Base-by-base conservation (phyloP, 805 yeast genomes). In the Metschnikowia noctiluminum region DNA sequence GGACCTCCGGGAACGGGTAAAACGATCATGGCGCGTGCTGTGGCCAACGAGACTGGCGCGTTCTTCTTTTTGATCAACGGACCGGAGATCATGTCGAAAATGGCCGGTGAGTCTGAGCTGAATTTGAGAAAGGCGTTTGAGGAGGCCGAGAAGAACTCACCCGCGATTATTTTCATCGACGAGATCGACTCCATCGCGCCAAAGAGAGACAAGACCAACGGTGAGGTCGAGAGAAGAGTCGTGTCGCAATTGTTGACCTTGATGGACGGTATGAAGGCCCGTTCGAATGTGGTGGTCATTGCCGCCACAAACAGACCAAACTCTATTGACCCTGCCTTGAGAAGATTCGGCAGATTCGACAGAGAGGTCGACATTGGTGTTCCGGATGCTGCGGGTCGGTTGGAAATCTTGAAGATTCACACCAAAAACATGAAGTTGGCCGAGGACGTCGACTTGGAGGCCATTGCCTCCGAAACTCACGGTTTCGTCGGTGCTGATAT, bases 1-100 rank as follows among this genome's bases (percentile, higher is more conserved):
- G 99, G 99, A 64, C 99, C 99, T 43, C 99, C 99, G 32, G 99
- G 99, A 82, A 94, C 99, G 13, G 99, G 99, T 87, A 94, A 94
- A 74, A 94, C 99, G 31, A 78, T 94, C 59, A 90, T 94, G 96
- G 99, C 99, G 1, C 85, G 99, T 69, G 99, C 99, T n/a, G 99
- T 94, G 45, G 99, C 99, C 42, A 94, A 94, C 63, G 99, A 94
- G 73, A 94, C 99, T 26, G 99, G 99, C 65, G 99, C 99, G 1
- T 94, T 94, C 69, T 94, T 94, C 81, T 94, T 94, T 70, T 80
- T 94, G 62, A 94, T 94, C 70, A 94, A 94, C 67, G 99, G 99
- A 71, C 99, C 99, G 9, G 99, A 94, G 73, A 96, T 94, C 64
- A 94, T 94, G 99, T 91, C 98, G 48, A 94, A 94, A 75, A 94